Evolutionary conservation across 768 basidiomycete genomes (phyloP).

Genomic region (Termitomyces titanicus): DNA sequence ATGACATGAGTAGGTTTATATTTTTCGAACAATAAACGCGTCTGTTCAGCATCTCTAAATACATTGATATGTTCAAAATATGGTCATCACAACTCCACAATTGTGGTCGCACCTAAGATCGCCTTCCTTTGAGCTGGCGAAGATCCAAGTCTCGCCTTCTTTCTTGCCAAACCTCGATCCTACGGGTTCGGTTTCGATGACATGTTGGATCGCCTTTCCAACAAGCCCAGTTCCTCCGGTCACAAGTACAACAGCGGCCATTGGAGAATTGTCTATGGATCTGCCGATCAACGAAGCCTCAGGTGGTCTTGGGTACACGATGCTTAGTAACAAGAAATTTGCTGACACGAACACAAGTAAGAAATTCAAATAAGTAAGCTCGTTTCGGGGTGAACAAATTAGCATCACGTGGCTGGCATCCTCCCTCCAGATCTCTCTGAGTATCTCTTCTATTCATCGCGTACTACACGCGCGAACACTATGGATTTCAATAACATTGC

Average conservation of each 20-base stretch:
- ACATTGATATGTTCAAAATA: not conserved
- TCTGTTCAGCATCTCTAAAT: slow-evolving; percentile 64
- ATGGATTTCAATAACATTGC: slow-evolving; percentile 55
- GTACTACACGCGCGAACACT: not conserved
- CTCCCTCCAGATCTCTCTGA: not conserved
- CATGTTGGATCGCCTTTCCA: slow-evolving; percentile 76
- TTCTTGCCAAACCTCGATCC: slow-evolving; percentile 77
- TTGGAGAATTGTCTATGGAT: slow-evolving; percentile 8
- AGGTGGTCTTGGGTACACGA: not conserved
- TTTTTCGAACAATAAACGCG: slow-evolving; percentile 77
- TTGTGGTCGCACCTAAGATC: slow-evolving; percentile 65
- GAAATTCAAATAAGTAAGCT: too few species aligned
- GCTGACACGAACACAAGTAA: not conserved
- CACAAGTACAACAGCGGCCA: slow-evolving; percentile 62
- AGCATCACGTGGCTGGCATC: slow-evolving; percentile 8
- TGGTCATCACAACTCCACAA: not conserved
- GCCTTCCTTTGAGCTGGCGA: slow-evolving; percentile 72
- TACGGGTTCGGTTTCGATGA: slow-evolving; percentile 74
- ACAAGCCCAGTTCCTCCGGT: slow-evolving; percentile 87
- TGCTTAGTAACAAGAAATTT: not conserved
- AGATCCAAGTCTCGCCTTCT: slow-evolving; percentile 83
- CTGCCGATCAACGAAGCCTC: not conserved
- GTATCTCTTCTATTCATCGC: not conserved
- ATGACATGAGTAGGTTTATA: slow-evolving; percentile 96
- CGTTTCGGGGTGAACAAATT: too few species aligned